phyloP scores from a whole-genome alignment of 257 asterid species.

The Solanum virginianum region DNA sequence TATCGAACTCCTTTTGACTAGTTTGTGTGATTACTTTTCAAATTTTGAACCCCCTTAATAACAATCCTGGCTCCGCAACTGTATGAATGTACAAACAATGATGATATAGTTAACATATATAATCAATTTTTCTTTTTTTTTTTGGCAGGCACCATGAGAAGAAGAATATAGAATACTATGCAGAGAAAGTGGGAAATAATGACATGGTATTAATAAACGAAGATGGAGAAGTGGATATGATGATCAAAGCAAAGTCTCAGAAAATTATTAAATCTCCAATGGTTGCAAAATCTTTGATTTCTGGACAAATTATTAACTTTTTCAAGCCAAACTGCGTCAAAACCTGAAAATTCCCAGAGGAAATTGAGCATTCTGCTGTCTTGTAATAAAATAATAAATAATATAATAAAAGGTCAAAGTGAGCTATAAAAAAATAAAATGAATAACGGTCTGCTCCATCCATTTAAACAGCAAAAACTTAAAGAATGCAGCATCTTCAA shows the following conservation, averaged over 20 bases:
- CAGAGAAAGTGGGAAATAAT: constrained; percentile 13
- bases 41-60: too few species aligned
- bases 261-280: not conserved
- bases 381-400: not conserved
- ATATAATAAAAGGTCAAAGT: not conserved
- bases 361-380: not conserved
- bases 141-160: constrained; percentile 23
- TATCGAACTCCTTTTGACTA: too few species aligned
- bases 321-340: constrained; percentile 15
- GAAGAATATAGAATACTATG: constrained; percentile 24
- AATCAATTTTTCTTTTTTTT: not conserved
- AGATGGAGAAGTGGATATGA: constrained; percentile 23
- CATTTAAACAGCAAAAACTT: not conserved
- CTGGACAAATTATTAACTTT: constrained; percentile 17
- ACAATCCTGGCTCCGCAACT: too few species aligned
- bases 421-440: not conserved
- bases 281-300: constrained; percentile 3
- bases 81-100: too few species aligned
- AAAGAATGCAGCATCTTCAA: not conserved
- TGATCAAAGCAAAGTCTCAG: constrained; percentile 12
- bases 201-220: constrained; percentile 21
- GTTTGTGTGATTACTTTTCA: too few species aligned
- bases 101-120: not conserved
- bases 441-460: not conserved
- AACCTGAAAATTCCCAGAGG: not conserved